phyloP scores from a whole-genome alignment of 2,329 filamentous ascomycete species.

The Alternaria brassicae region DNA sequence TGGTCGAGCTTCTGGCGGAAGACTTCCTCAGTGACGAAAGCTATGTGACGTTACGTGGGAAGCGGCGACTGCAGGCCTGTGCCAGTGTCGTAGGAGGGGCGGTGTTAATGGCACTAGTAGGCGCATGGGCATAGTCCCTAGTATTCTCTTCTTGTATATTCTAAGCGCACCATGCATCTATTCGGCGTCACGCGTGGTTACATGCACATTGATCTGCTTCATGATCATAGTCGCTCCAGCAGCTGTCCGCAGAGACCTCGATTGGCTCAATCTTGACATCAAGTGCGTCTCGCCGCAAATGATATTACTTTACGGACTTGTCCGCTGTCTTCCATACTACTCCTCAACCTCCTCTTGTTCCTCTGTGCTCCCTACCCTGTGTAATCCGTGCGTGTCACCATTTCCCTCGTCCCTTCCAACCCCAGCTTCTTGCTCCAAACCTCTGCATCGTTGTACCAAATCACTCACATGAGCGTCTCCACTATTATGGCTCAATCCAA shows the following conservation, averaged over 20 bases:
- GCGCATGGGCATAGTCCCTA: conserved; percentile 64
- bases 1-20: conserved; percentile 60
- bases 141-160: not conserved
- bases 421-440: conserved; percentile 59
- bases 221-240: conserved; percentile 13
- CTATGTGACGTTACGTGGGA: conserved; percentile 65
- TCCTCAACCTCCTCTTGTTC: conserved; percentile 68
- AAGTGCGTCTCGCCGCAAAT: not conserved
- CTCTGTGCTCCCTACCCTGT: conserved; percentile 59
- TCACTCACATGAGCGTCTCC: conserved; percentile 86
- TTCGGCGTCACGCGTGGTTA: conserved; percentile 12
- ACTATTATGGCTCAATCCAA: conserved; percentile 75
- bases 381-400: conserved; percentile 44
- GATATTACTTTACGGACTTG: conserved; percentile 1
- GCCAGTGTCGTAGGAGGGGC: conserved; percentile 66
- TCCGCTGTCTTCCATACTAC: conserved; percentile 15
- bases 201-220: conserved; percentile 13
- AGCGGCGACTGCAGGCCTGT: conserved; percentile 67
- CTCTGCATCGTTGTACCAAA: conserved; percentile 74
- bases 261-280: not conserved
- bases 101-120: conserved; percentile 70
- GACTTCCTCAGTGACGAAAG: conserved; percentile 68
- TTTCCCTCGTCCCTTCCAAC: conserved; percentile 25
- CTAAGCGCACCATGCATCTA: conserved; percentile 10
- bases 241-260: conserved; percentile 5